Conservation (phyloP, 179 eudicot species). For the Camellia oleifera region DNA sequence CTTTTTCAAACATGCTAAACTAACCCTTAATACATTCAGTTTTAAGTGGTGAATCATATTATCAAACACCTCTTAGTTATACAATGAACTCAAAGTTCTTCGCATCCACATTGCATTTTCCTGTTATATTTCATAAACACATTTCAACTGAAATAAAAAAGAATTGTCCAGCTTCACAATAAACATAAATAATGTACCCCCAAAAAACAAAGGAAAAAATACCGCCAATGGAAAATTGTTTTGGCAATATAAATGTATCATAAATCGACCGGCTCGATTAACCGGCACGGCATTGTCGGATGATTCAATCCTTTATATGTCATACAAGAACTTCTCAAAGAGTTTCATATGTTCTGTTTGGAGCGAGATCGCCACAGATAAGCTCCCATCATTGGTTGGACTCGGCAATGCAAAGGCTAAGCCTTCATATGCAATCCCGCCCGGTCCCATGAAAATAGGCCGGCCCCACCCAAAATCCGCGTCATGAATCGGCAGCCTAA, state of each 20-base stretch:
- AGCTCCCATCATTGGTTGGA: conserved; percentile 46
- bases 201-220: neutral
- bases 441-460: conserved; percentile 57
- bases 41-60: no score
- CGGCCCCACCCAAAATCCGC: conserved; percentile 60
- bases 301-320: conserved; percentile 11
- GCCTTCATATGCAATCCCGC: conserved; percentile 53
- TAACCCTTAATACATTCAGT: no score
- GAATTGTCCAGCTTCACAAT: neutral
- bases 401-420: conserved; percentile 42
- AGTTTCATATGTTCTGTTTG: conserved; percentile 50
- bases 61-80: neutral
- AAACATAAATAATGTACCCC: neutral
- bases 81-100: conserved; percentile 1
- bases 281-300: no score
- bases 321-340: conserved; percentile 42
- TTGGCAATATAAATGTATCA: neutral
- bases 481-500: conserved; percentile 48
- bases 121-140: neutral
- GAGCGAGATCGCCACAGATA: conserved; percentile 44
- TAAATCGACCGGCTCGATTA: neutral
- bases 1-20: no score
- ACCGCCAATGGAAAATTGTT: neutral
- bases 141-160: conserved; percentile 5
- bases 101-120: neutral